Base-by-base conservation (phyloP, 2,329 filamentous ascomycete genomes). In the Xylaria sp. region DNA sequence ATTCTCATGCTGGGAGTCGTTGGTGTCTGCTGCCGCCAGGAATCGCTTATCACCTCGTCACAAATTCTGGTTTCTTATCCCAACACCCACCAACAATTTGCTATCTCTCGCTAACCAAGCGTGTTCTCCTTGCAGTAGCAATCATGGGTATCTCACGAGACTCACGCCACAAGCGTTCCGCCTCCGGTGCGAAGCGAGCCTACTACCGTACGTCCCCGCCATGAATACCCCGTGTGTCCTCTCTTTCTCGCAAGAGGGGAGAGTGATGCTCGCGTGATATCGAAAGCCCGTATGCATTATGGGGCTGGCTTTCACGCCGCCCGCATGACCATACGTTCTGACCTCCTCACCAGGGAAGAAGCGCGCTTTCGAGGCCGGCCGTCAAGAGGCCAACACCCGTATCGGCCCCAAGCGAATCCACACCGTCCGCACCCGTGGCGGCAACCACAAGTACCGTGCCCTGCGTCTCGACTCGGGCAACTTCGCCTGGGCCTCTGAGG, bases 71-170 rank as follows among this genome's bases (percentile, higher is more conserved):
- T 20, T 25, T 23, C 12, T 45, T 25, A 60, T 66, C 41, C 68
- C 52, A 48, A 60, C 43, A 20, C 18, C 20, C 20, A 3, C n/a
- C 30, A n/a, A 12, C 50, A n/a, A 15, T n/a, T 25, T n/a, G 25
- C 45, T 20, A 23, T 61, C 23, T 39, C 28, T n/a, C 45, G 66
- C 70, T 72, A 72, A 79, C 70, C 10, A 72, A 57, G 2, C 67
- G 36, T 70, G 67, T 68, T 76, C 66, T 68, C 79, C 75, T 83
- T 91, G 87, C 87, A 87, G 87, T 86, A 86, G 90, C 90, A 92
- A 93, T 91, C 87, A 95, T 95, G 92, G 93, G 96, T 99, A 98
- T 99, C 89, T 97, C 95, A 87, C 93, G 96, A 89, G 95, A 98
- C 88, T 97, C 94, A 85, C 94, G 96, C 89, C 96, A 99, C 91